Evolutionary conservation across 768 basidiomycete genomes (phyloP).

Genomic region (Dentipellis fragilis): DNA sequence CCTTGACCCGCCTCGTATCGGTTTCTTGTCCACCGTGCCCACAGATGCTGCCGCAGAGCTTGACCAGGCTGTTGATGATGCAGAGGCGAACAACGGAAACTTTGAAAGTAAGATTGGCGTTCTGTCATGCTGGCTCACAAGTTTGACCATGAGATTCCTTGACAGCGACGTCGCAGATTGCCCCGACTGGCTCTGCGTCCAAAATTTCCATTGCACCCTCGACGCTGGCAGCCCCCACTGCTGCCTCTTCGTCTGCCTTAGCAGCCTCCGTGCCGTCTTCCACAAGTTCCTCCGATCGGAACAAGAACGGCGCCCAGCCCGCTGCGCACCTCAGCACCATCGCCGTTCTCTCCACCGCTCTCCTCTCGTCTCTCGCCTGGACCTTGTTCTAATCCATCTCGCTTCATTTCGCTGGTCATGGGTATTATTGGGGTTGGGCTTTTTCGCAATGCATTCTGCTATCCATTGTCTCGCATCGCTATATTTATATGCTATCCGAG

Average conservation of each 20-base stretch:
- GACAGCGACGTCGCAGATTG: conserved; percentile 6
- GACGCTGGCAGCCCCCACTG: background rate
- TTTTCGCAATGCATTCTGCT: background rate
- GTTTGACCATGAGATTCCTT: background rate
- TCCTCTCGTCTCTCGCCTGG: background rate
- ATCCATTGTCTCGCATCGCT: background rate
- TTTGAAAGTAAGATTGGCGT: conserved; percentile 21
- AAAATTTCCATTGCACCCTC: background rate
- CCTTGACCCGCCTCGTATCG: conserved; percentile 56
- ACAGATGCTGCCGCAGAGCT: conserved; percentile 32
- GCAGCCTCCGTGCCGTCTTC: background rate
- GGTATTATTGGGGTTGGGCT: background rate
- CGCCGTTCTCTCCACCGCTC: background rate
- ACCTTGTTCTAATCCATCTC: background rate
- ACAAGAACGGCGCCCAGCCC: background rate
- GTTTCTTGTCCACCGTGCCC: conserved; percentile 63
- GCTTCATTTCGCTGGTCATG: too few species aligned
- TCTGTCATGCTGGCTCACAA: background rate
- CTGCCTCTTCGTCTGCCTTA: background rate
- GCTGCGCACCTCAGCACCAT: background rate
- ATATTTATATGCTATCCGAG: too few species aligned
- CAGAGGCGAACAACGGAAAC: conserved; percentile 15
- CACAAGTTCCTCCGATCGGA: background rate
- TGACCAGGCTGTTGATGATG: conserved; percentile 21
- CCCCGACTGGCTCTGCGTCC: background rate